Evolutionary conservation across 805 yeast species (phyloP).

Genomic region (Hanseniaspora occidentalis): DNA sequence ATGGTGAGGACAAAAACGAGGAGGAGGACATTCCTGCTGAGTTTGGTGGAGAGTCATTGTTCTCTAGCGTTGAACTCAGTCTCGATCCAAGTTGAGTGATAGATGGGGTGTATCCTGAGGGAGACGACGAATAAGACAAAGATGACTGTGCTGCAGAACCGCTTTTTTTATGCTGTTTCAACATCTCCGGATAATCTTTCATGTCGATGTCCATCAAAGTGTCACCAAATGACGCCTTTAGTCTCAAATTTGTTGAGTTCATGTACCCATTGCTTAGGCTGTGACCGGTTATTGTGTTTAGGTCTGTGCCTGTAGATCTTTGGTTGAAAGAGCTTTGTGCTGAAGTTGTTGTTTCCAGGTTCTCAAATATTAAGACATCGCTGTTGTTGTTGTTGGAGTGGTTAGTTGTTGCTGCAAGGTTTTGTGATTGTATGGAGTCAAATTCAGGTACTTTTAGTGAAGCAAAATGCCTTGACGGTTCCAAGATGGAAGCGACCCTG

Average conservation of each 20-base stretch:
- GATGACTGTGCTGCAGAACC: conserved; percentile 5
- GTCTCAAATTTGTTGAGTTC: conserved; percentile 11
- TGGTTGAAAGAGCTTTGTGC: no score
- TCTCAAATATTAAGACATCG: conserved; percentile 4
- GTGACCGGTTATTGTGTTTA: no score
- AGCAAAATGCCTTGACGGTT: conserved; percentile 88
- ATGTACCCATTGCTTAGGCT: conserved; percentile 12
- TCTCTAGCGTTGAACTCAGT: no score
- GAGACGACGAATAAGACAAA: neutral
- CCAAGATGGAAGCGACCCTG: conserved; percentile 69
- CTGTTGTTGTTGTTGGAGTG: conserved; percentile 4
- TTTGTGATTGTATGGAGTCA: neutral
- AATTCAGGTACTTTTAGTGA: conserved; percentile 54
- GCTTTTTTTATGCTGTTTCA: conserved; percentile 6
- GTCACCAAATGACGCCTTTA: conserved; percentile 26
- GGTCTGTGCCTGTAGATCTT: no score
- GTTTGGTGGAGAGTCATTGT: no score
- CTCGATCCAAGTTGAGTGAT: no score
- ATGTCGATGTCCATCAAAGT: conserved; percentile 17
- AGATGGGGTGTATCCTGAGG: no score
- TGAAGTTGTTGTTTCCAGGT: no score
- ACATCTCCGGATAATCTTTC: conserved; percentile 20
- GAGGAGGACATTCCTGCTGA: no score
- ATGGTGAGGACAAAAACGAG: no score
- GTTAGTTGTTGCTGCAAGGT: conserved; percentile 1